Evolutionary conservation across 225 moss, liverwort and hornwort genomes (phyloP).

Genomic region (Pseudisothecium myosuroides): DNA sequence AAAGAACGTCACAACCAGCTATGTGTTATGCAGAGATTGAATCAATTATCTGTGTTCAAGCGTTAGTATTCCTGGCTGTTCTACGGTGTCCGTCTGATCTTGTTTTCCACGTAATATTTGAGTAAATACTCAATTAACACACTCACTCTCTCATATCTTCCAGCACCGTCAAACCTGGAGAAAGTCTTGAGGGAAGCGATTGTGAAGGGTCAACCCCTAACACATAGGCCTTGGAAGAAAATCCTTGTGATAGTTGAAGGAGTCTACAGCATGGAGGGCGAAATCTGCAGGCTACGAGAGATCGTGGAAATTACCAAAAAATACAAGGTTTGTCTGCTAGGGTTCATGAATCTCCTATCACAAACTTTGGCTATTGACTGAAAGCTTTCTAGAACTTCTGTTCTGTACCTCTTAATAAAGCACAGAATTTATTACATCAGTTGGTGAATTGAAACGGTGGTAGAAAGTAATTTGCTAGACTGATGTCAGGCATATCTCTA

Average conservation of each 20-base stretch:
- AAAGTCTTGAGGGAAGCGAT: slow-evolving; percentile 56
- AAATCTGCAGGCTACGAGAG: slow-evolving; percentile 67
- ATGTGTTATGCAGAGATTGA: not conserved
- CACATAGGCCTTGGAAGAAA: slow-evolving; percentile 86
- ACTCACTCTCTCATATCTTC: not conserved
- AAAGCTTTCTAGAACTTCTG: not conserved
- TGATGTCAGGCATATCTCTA: slow-evolving; percentile 71
- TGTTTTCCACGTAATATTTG: not conserved
- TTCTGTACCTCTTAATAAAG: not conserved
- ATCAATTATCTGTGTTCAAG: not conserved
- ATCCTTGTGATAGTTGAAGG: slow-evolving; percentile 88
- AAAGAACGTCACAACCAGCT: not conserved
- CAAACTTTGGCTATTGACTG: not conserved
- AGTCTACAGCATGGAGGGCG: slow-evolving; percentile 97
- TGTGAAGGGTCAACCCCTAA: slow-evolving; percentile 73
- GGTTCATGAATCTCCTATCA: not conserved
- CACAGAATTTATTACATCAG: not conserved
- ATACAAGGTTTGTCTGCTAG: slow-evolving; percentile 50
- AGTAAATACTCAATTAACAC: not conserved
- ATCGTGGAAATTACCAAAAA: slow-evolving; percentile 63
- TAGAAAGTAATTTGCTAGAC: not conserved
- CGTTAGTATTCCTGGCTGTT: not conserved
- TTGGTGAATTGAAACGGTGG: not conserved
- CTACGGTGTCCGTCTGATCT: not conserved
- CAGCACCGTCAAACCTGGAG: slow-evolving; percentile 75